Percentiles rank a stretch among this genome's conserved stretches.
Evolutionary conservation across 73 alveolate species (phyloP).

Genomic region (Tetrahymena malaccensis): DNA sequence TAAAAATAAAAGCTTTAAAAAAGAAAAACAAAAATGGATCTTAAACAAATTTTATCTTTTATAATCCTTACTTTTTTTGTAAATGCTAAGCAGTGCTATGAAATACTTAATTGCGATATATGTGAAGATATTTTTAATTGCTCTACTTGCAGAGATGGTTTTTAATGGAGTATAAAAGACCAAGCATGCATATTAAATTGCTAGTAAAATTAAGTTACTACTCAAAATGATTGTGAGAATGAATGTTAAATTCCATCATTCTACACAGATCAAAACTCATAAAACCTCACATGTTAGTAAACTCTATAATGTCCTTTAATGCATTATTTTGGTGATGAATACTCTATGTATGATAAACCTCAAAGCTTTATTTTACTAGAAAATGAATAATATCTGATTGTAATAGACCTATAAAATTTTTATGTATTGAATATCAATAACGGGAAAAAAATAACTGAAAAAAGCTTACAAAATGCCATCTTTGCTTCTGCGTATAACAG

Average conservation of each 20-base stretch:
- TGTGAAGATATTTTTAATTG: neutral
- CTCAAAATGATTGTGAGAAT: neutral
- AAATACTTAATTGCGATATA: neutral
- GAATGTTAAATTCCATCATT: neutral
- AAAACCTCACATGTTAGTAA: neutral
- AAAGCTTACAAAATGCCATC: neutral
- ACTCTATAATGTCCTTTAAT: neutral
- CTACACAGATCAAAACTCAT: neutral
- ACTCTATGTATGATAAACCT: neutral
- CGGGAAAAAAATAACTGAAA: neutral
- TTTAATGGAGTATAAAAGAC: neutral
- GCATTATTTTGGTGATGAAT: neutral
- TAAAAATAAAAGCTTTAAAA: no score
- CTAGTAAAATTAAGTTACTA: no score
- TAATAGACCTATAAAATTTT: neutral
- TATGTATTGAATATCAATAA: neutral
- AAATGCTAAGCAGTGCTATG: neutral
- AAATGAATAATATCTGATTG: neutral
- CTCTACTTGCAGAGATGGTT: neutral
- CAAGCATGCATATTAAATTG: neutral
- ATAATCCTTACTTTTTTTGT: neutral
- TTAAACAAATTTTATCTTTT: no score
- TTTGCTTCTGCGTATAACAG: neutral
- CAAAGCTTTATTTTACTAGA: neutral
- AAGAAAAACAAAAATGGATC: no score